phyloP scores from a whole-genome alignment of 768 basidiomycete species.

The Gloeostereum incarnatum region DNA sequence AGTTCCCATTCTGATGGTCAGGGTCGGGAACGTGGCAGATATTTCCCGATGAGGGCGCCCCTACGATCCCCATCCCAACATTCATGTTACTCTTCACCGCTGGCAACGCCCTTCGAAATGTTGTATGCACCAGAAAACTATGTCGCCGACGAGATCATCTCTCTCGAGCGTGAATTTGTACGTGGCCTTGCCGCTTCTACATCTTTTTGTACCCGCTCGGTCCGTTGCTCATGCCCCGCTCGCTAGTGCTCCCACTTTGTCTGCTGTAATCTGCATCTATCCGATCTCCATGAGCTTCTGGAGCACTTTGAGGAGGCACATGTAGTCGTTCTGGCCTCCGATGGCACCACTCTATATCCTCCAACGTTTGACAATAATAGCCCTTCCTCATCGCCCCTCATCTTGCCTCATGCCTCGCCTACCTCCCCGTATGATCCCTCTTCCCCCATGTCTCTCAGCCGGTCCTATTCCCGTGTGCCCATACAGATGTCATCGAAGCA shows the following conservation, averaged over 20 bases:
- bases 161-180: constrained; percentile 12
- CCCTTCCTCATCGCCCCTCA: no score
- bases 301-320: constrained; percentile 31
- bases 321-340: no score
- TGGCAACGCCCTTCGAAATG: no score
- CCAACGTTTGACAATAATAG: no score
- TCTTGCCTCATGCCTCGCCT: no score
- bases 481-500: background rate
- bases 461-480: background rate
- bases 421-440: background rate
- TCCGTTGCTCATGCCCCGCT: background rate
- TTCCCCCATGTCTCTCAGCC: background rate
- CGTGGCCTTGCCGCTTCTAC: background rate
- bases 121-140: no score
- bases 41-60: background rate
- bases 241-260: constrained; percentile 25
- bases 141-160: constrained; percentile 1
- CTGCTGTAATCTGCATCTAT: constrained; percentile 31
- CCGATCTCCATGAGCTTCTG: constrained; percentile 35
- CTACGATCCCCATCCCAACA: background rate
- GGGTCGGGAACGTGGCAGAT: background rate
- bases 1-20: background rate
- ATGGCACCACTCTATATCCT: no score
- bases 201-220: background rate
- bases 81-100: background rate